Conservation (phyloP, 306 rosid species). For the Pachyrhizus erosus region DNA sequence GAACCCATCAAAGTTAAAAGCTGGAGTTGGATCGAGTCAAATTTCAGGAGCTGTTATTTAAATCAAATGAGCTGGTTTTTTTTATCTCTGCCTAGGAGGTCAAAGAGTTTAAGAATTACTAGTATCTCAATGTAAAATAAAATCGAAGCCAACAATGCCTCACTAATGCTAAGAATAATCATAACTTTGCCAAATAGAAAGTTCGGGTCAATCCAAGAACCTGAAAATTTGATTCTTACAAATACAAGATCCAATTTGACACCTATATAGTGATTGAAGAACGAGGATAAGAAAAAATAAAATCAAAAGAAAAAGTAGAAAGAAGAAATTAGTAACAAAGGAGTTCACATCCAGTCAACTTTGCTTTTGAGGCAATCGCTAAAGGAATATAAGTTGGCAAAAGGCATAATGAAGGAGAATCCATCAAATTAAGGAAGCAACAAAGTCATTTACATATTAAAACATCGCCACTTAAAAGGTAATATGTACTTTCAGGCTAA, state of each 20-base stretch:
- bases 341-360: conserved; percentile 26
- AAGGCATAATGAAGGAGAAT: conserved; percentile 44
- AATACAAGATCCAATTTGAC: conserved; percentile 42
- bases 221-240: conserved; percentile 47
- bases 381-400: conserved; percentile 40
- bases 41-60: not conserved
- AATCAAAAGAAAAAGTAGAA: conserved; percentile 5
- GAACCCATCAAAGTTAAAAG: not conserved
- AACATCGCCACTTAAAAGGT: conserved; percentile 64
- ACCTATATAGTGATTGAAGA: conserved; percentile 36
- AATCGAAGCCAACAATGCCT: not conserved
- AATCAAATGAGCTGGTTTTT: not conserved
- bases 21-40: not conserved
- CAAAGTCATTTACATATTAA: conserved; percentile 32
- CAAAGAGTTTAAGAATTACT: not conserved
- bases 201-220: conserved; percentile 40
- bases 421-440: conserved; percentile 32
- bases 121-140: not conserved
- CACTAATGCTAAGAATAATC: conserved; percentile 33
- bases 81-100: not conserved
- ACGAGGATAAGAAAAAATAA: not conserved
- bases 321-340: conserved; percentile 26
- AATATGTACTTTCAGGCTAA: conserved; percentile 64
- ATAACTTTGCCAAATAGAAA: conserved; percentile 40
- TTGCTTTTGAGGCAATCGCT: conserved; percentile 32